A percentile compares a stretch with the other conserved stretches of the same genome.
Evolutionary conservation across 805 yeast species (phyloP).

Genomic region (Priceomyces carsonii): DNA sequence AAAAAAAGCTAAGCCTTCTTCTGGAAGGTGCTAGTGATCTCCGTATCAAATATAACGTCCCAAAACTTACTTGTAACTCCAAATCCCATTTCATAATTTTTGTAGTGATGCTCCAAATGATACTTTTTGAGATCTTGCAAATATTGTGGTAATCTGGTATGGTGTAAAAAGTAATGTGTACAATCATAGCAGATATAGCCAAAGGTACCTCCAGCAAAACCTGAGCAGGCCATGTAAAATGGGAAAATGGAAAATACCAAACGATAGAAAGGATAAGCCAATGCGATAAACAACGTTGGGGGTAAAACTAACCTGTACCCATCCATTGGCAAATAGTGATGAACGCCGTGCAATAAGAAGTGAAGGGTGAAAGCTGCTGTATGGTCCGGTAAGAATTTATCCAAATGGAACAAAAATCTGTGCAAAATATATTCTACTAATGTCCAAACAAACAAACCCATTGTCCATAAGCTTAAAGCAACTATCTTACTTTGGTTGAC

Average conservation of each 20-base stretch:
- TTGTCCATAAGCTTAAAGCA: constrained; percentile 58
- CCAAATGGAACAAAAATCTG: constrained; percentile 92
- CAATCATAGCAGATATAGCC: constrained; percentile 92
- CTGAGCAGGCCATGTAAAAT: constrained; percentile 81
- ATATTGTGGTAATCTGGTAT: constrained; percentile 73
- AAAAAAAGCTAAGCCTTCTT: constrained; percentile 28
- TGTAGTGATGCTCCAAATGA: constrained; percentile 97
- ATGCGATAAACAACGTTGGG: constrained; percentile 73
- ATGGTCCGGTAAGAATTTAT: constrained; percentile 80
- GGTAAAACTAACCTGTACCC: constrained; percentile 92
- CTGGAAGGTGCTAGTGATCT: constrained; percentile 53
- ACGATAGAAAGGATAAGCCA: constrained; percentile 79
- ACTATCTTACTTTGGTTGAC: constrained; percentile 44
- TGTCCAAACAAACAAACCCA: constrained; percentile 95
- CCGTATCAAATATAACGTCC: constrained; percentile 90
- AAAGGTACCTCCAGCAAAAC: constrained; percentile 93
- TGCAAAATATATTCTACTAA: constrained; percentile 85
- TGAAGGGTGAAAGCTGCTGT: constrained; percentile 76
- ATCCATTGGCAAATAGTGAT: constrained; percentile 98
- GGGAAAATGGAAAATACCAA: constrained; percentile 78
- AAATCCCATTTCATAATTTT: constrained; percentile 93
- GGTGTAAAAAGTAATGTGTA: constrained; percentile 94
- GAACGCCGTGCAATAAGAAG: constrained; percentile 92
- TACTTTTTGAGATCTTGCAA: constrained; percentile 81
- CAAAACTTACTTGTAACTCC: constrained; percentile 95